Evolutionary conservation across 2,329 filamentous ascomycete genomes (phyloP), one percentile per base, ranked within the genome.

Genomic region (Aciculosporium take): DNA sequence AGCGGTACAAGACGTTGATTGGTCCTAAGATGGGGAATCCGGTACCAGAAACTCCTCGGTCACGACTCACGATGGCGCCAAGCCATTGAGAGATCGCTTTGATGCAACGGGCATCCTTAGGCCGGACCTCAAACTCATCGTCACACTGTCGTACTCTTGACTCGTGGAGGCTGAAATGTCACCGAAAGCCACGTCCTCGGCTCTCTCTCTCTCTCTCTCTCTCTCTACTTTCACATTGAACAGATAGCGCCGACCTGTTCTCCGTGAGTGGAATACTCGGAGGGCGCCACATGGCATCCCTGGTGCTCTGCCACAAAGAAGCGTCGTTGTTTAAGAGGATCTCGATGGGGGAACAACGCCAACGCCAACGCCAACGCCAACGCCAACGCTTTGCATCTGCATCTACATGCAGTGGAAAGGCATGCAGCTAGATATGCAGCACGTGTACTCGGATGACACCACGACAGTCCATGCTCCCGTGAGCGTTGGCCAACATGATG

Each of bases 201-300:
- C n/a, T n/a, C n/a, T n/a, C n/a, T n/a, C n/a, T n/a, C n/a, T n/a
- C n/a, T n/a, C n/a, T n/a, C n/a, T n/a, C n/a, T n/a, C n/a, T n/a
- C 6, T 23, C 17, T 34, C 31, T 27, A 9, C 12, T 17, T 17
- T 15, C 9, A 34, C 15, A 13, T 21, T 7, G 30, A n/a, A n/a
- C n/a, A n/a, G 31, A 21, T 34, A n/a, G 31, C 30, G 15, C 34
- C 15, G 12, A 12, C 7, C 10, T 33, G 17, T 21, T 8, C n/a
- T n/a, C 10, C 31, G 17, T 10, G 10, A 12, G 17, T 21, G 31
- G 9, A 7, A 7, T 31, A 9, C 9, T 32, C 6, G 27, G 15
- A 5, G 15, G 29, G 10, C 24, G 32, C 39, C 30, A 39, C 43
- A 45, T 39, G 39, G 39, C 36, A 45, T 27, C 25, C 39, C 43